Evolutionary conservation across 495 filamentous ascomycete species (phyloP), one percentile per base, ranked within the genome.

Genomic region (Extremus antarcticus): DNA sequence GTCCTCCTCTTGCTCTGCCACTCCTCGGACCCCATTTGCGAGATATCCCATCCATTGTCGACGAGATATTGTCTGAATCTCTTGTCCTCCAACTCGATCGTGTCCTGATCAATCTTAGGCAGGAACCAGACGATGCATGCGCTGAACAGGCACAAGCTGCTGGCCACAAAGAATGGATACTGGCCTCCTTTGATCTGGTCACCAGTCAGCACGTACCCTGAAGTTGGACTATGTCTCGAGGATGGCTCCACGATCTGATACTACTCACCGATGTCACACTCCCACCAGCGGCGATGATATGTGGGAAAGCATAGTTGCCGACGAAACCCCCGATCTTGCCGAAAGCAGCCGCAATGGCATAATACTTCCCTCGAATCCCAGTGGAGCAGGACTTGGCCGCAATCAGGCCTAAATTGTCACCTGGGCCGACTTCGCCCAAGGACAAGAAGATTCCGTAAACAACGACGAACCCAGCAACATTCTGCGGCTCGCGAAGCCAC

Each of bases 281-380:
- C 43, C 81, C 74, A 50, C 90, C 83, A 51, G 84, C 74, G 0
- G 86, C 85, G 59, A 94, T 87, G 7, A 90, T 81, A 57, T 85
- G 87, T 1, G 43, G 47, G 47, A 78, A 75, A 4, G 75, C 71
- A 43, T 60, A 48, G 16, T 85, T 86, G 39, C 90, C 90, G n/a
- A 94, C 80, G 63, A 95, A 95, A 8, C 88, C 90, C 17, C 90
- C 90, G 47, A 94, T 78, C 70, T 94, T 95, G 39, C 90, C 88
- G 0, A 82, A 57, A 0, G 90, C 90, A 1, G 90, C 90, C 0
- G 89, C 88, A 51, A 94, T 80, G 13, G 85, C 88, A 68, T 96
- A 96, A 72, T 94, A 96, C 64, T 92, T 87, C 10, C 90, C 90
- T 21, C 90, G 76, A 29, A 96, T 84, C 11, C 83, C 82, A 2